Evolutionary conservation across 441 rosid species (phyloP), one percentile per base, ranked within the genome.

Genomic region (Jatropha podagrica): DNA sequence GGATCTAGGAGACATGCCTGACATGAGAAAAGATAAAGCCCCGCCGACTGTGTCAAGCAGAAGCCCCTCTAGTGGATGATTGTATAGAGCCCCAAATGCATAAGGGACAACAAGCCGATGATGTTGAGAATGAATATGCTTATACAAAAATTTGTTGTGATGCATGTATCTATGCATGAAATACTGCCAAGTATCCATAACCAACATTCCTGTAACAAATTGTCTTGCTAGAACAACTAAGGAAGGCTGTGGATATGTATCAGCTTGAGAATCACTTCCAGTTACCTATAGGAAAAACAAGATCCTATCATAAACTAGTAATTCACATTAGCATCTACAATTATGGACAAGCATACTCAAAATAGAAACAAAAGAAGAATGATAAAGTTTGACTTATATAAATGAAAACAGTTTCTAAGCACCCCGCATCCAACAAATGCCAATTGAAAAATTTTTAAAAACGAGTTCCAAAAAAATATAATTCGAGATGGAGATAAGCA

Each of bases 131-230:
- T 93, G 99, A 76, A 95, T 77, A 56, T 93, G 98, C 81, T 86
- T 89, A 78, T 93, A 95, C 41, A 93, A 78, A 83, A 89, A 92
- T 86, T 93, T 93, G 90, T 91, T 93, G 71, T 90, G 89, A 79
- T 95, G 99, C 91, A 93, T 88, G 77, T 86, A 95, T 72, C 98
- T 84, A 73, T 95, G 98, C 86, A 93, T 84, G 80, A 93, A 93
- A 76, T 95, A 95, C 64, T 95, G 97, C 97, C 98, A 93, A 1
- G 98, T 91, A 83, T 95, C 99, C 81, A 95, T 63, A 64, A 95
- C 87, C 55, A 93, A 37, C 98, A 92, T 95, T 38, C 90, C 99
- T 1, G 75, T 84, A 38, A 93, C 58, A 76, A 96, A 83, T 74
- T 96, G 98, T 75, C 90, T 85, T 60, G 81, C 86, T 23, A 91